Evolutionary conservation across 1,284 basidiomycete species (phyloP).

Genomic region (Apiotrichum gracile): DNA sequence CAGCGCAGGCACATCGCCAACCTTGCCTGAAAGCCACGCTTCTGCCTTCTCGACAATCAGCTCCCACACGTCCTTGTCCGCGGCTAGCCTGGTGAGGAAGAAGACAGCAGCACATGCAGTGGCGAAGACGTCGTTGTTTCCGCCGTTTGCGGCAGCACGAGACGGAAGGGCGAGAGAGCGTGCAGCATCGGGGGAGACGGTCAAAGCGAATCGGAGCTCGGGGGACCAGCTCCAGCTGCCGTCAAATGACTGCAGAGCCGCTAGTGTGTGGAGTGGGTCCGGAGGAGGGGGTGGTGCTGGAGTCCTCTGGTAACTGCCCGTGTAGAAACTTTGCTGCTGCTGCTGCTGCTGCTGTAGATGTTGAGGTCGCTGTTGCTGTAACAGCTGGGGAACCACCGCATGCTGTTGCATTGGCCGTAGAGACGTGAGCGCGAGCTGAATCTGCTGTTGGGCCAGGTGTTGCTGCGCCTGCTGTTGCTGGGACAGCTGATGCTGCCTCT

Average conservation of each 20-base stretch:
- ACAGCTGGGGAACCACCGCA: too few species aligned
- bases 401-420: too few species aligned
- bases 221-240: conserved; percentile 14
- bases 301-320: too few species aligned
- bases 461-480: too few species aligned
- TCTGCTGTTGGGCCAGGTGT: too few species aligned
- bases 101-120: conserved; percentile 8
- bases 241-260: conserved; percentile 6
- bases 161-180: neutral
- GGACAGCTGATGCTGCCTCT: too few species aligned
- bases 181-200: neutral
- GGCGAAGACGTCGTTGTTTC: conserved; percentile 1
- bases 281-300: neutral
- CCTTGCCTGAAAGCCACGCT: conserved; percentile 5
- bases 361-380: too few species aligned
- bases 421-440: too few species aligned
- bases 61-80: conserved; percentile 13
- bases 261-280: conserved; percentile 1
- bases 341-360: neutral
- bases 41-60: conserved; percentile 16
- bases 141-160: neutral
- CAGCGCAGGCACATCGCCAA: neutral
- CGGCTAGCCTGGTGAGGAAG: conserved; percentile 2
- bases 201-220: neutral
- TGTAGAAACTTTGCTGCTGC: neutral